Conservation (phyloP, 805 yeast genomes). For the Metschnikowia noctiluminum region DNA sequence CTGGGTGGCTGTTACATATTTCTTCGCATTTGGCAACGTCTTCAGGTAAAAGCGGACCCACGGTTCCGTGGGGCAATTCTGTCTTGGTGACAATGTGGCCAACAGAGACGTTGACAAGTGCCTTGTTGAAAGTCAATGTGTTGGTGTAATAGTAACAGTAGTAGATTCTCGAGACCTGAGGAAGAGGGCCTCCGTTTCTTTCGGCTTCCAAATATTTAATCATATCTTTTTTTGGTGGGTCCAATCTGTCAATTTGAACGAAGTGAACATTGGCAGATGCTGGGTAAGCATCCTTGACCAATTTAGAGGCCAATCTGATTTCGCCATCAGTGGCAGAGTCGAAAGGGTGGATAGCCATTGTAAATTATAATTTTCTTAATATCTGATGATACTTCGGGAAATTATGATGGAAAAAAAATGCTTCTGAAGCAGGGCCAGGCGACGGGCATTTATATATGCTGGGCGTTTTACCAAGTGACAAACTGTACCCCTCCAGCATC, state of each 20-base stretch:
- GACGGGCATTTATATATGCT: background rate
- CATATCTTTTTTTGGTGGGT: conserved; percentile 79
- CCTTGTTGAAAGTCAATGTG: conserved; percentile 57
- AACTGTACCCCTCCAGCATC: conserved; percentile 4
- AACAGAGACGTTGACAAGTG: conserved; percentile 61
- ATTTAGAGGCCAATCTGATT: conserved; percentile 53
- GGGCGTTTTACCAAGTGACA: too few species aligned
- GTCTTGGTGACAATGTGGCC: conserved; percentile 59
- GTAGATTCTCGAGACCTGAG: conserved; percentile 64
- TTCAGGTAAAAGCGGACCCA: conserved; percentile 71
- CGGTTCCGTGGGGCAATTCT: conserved; percentile 55
- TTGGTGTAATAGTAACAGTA: conserved; percentile 65
- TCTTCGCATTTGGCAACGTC: conserved; percentile 56
- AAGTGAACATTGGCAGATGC: conserved; percentile 56
- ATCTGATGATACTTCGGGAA: too few species aligned
- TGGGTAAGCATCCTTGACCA: conserved; percentile 56
- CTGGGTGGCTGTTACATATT: conserved; percentile 50
- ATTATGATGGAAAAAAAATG: too few species aligned
- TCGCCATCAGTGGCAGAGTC: conserved; percentile 59
- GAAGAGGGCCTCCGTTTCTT: conserved; percentile 45
- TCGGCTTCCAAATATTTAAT: conserved; percentile 67
- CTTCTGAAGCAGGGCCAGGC: too few species aligned
- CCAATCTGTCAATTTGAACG: conserved; percentile 62
- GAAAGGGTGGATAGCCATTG: conserved; percentile 46
- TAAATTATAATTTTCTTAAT: too few species aligned